Base-by-base conservation (phyloP, 2,329 filamentous ascomycete species). In the Apiospora rasikravindrae region DNA sequence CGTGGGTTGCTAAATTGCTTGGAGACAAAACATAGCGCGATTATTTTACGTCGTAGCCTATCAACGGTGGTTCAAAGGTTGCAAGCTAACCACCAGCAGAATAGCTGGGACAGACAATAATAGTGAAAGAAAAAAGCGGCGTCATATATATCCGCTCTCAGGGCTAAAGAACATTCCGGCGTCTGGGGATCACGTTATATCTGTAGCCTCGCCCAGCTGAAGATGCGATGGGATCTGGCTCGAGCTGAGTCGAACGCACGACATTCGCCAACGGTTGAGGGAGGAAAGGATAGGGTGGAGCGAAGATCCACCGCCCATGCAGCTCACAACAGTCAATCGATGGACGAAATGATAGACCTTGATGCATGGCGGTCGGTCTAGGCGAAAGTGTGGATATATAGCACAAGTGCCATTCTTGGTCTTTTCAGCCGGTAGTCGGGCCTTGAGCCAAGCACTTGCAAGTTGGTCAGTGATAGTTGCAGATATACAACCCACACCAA, bases 141-240 rank as follows among this genome's bases (percentile, higher is more conserved):
- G 33, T 40, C 33, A n/a, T 64, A 40, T 64, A 24, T 40, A 64
- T 24, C 57, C 33, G 57, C 57, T 64, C 33, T n/a, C 57, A 14
- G 22, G 33, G 57, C 57, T 64, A 37, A 64, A 64, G 33, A 13
- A 40, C 22, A 40, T 64, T 24, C 57, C 57, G 57, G 33, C 33
- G 29, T 24, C 57, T 33, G 57, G 33, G 57, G 29, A 64, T 64
- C 33, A 64, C 33, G 57, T 40, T 64, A 40, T 57, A 33, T 40
- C 33, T 64, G 57, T 24, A 64, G 33, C 33, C 57, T 64, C 57
- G 33, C 33, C 57, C 57, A 13, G 29, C 57, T 64, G 57, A 64
- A 64, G 33, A 64, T 64, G 33, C 57, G 57, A 64, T 64, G 57
- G 57, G 57, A 40, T 64, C 57, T 64, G 57, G 57, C 33, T 64